These are phyloP conservation scores for Gamsiella multidivaricata DNA, from an alignment of 192 early-diverging fungal genomes.

Conservation along the genomic window DNA sequence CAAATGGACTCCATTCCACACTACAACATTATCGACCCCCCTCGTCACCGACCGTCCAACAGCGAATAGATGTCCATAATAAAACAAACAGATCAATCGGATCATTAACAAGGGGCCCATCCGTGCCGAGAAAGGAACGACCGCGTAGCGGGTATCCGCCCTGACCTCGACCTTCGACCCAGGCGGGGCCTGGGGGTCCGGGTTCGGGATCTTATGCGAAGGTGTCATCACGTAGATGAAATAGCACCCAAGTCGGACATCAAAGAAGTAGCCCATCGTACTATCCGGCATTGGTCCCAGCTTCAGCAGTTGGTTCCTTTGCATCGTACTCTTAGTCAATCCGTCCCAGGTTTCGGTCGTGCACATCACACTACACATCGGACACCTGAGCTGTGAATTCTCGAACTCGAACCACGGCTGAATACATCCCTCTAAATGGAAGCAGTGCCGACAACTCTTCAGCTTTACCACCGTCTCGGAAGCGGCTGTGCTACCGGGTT, in stretches of 20 bases:
- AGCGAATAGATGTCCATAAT: slow-evolving; percentile 53
- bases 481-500: not conserved
- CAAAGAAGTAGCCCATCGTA: slow-evolving; percentile 51
- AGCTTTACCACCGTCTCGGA: slow-evolving; percentile 35
- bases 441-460: slow-evolving; percentile 42
- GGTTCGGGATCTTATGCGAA: slow-evolving; percentile 12
- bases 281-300: slow-evolving; percentile 54
- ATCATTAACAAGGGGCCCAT: slow-evolving; percentile 55
- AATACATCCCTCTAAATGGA: slow-evolving; percentile 35
- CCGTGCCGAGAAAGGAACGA: slow-evolving; percentile 42
- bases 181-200: not conserved
- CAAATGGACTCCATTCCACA: slow-evolving; percentile 56
- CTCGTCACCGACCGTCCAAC: slow-evolving; percentile 47
- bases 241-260: slow-evolving; percentile 40
- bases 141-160: slow-evolving; percentile 26
- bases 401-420: slow-evolving; percentile 25
- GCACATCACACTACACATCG: slow-evolving; percentile 42
- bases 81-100: slow-evolving; percentile 40
- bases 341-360: slow-evolving; percentile 4
- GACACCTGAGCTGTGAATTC: slow-evolving; percentile 38
- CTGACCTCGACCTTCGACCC: not conserved
- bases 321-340: slow-evolving; percentile 14
- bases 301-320: slow-evolving; percentile 9
- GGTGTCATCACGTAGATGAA: slow-evolving; percentile 51
- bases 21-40: slow-evolving; percentile 25